Conservation (phyloP, 2,329 filamentous ascomycete genomes). For the Byssochlamys sp. region DNA sequence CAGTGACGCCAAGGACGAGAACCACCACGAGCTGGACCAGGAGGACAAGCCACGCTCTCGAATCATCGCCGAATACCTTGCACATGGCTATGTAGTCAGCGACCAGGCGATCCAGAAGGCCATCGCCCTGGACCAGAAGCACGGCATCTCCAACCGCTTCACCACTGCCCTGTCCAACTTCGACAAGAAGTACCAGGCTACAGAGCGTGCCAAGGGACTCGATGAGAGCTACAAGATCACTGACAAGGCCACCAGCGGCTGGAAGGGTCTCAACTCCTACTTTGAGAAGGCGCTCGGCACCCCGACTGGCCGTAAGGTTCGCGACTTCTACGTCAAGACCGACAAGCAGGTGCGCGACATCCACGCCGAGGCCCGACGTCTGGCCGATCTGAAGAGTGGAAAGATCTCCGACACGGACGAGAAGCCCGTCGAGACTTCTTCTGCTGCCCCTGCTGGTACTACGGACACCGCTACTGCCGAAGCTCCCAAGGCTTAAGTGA, state of each 20-base stretch:
- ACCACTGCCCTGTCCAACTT: conserved; percentile 64
- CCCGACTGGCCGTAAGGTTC: conserved; percentile 77
- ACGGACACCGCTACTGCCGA: not conserved
- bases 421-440: conserved; percentile 33
- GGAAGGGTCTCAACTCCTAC: conserved; percentile 68
- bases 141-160: conserved; percentile 76
- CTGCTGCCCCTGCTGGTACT: conserved; percentile 9
- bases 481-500: not conserved
- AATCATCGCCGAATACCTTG: conserved; percentile 91
- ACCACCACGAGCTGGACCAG: conserved; percentile 64
- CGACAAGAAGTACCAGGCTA: conserved; percentile 77
- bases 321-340: conserved; percentile 74
- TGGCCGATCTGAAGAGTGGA: conserved; percentile 73
- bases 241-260: conserved; percentile 58
- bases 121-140: conserved; percentile 79
- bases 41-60: conserved; percentile 94
- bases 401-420: conserved; percentile 31
- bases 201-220: conserved; percentile 71
- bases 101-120: conserved; percentile 69
- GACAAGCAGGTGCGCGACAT: conserved; percentile 89
- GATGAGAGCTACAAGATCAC: conserved; percentile 78
- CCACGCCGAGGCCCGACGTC: conserved; percentile 75
- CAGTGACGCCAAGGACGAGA: conserved; percentile 45
- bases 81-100: conserved; percentile 80
- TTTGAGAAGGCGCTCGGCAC: conserved; percentile 87